These are phyloP conservation scores for Leucaena leucocephala DNA, from an alignment of 306 rosid species.

Conservation along the genomic window DNA sequence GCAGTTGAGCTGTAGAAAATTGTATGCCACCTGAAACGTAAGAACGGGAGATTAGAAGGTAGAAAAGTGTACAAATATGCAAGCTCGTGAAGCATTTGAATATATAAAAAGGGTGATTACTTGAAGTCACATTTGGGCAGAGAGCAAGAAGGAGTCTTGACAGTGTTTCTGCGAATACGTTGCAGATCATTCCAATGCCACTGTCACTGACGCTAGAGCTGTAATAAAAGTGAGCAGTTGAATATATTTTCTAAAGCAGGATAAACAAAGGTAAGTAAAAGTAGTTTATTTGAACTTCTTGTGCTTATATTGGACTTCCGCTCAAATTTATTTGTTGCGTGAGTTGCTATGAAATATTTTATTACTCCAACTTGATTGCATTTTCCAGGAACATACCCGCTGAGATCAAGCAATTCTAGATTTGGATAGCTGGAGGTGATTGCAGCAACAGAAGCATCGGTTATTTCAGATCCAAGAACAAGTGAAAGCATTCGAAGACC, in stretches of 20 bases:
- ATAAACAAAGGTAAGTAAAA: slow-evolving; percentile 3
- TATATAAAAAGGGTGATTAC: slow-evolving; percentile 50
- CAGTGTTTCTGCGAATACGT: slow-evolving; percentile 78
- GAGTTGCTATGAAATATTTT: neutral
- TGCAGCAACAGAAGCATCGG: slow-evolving; percentile 99
- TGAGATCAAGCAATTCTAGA: slow-evolving; percentile 88
- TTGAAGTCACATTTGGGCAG: slow-evolving; percentile 93
- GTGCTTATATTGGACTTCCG: neutral
- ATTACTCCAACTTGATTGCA: slow-evolving; percentile 19
- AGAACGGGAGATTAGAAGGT: slow-evolving; percentile 30
- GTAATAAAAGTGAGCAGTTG: slow-evolving; percentile 39
- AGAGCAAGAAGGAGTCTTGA: slow-evolving; percentile 90
- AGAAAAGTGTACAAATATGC: slow-evolving; percentile 21
- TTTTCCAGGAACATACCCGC: slow-evolving; percentile 66
- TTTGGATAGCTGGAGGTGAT: slow-evolving; percentile 80
- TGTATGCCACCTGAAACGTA: slow-evolving; percentile 83
- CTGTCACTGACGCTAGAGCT: slow-evolving; percentile 94
- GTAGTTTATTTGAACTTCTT: slow-evolving; percentile 4
- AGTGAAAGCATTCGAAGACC: slow-evolving; percentile 89
- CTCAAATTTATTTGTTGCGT: neutral
- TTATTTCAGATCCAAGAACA: slow-evolving; percentile 92
- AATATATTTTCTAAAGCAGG: slow-evolving; percentile 19
- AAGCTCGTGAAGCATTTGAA: slow-evolving; percentile 22
- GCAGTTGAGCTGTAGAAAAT: slow-evolving; percentile 91
- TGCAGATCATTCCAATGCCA: slow-evolving; percentile 95